These are phyloP conservation scores for Kodamaea anthophila DNA, from an alignment of 1,139 yeast genomes.

Conservation along the genomic window DNA sequence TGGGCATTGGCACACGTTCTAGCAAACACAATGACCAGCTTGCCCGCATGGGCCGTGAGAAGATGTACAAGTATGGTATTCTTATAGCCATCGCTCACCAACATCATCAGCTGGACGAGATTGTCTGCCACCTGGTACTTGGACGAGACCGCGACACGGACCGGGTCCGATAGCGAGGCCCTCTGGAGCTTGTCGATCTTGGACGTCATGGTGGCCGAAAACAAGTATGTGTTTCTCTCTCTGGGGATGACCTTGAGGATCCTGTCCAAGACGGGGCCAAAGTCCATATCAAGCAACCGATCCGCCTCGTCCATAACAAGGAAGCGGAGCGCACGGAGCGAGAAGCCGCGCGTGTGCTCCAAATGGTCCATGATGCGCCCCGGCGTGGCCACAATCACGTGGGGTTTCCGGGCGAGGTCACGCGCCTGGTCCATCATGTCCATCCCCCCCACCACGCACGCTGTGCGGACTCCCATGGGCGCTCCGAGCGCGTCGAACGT, in stretches of 20 bases:
- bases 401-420: constrained; percentile 90
- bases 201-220: constrained; percentile 94
- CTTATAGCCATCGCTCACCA: constrained; percentile 88
- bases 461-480: constrained; percentile 81
- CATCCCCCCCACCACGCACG: constrained; percentile 96
- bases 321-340: constrained; percentile 70
- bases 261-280: constrained; percentile 89
- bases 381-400: constrained; percentile 91
- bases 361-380: constrained; percentile 94
- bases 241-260: constrained; percentile 81
- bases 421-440: constrained; percentile 97
- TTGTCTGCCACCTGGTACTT: constrained; percentile 93
- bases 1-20: constrained; percentile 96
- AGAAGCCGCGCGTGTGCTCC: constrained; percentile 91
- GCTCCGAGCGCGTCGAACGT: constrained; percentile 93
- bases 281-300: constrained; percentile 90
- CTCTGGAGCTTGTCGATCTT: constrained; percentile 92
- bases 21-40: constrained; percentile 82
- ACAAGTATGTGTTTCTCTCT: constrained; percentile 78
- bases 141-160: constrained; percentile 81
- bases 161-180: constrained; percentile 86
- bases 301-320: constrained; percentile 98
- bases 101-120: constrained; percentile 80
- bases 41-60: constrained; percentile 79
- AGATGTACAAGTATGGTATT: constrained; percentile 81